Evolutionary conservation across 2,329 filamentous ascomycete genomes (phyloP).

Genomic region (Penicillium sp.): DNA sequence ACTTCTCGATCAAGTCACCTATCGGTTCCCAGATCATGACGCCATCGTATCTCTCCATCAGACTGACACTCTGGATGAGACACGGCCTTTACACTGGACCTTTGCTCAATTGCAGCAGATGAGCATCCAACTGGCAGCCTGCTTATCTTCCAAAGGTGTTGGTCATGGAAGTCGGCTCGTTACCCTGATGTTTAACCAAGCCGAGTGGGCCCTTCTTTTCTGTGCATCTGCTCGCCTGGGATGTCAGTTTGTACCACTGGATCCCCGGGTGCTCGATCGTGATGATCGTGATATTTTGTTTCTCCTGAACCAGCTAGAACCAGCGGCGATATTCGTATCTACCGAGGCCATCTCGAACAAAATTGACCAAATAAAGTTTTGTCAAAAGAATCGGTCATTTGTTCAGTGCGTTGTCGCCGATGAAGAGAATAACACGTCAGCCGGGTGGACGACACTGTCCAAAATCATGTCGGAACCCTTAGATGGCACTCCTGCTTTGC

Average conservation of each 20-base stretch:
- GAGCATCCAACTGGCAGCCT: neutral
- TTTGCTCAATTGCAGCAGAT: neutral
- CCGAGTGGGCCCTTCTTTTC: neutral
- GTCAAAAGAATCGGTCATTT: fast-evolving
- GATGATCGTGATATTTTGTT: neutral
- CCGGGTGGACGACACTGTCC: neutral
- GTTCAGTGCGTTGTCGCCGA: neutral
- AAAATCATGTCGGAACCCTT: neutral
- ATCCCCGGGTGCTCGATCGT: neutral
- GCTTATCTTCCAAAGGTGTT: neutral
- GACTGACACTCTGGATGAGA: neutral
- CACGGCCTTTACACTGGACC: neutral
- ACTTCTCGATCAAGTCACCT: neutral
- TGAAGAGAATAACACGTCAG: neutral
- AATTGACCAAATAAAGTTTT: neutral
- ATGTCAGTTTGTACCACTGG: neutral
- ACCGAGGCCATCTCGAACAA: neutral
- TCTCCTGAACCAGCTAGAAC: neutral
- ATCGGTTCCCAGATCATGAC: neutral
- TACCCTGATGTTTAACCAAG: neutral
- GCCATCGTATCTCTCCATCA: neutral
- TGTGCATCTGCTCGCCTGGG: neutral
- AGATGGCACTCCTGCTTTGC: neutral
- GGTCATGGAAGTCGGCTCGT: neutral
- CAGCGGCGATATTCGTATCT: neutral